These are phyloP conservation scores for Calonectria pauciramosa DNA, from an alignment of 2,329 filamentous ascomycete species.

Conservation along the genomic window DNA sequence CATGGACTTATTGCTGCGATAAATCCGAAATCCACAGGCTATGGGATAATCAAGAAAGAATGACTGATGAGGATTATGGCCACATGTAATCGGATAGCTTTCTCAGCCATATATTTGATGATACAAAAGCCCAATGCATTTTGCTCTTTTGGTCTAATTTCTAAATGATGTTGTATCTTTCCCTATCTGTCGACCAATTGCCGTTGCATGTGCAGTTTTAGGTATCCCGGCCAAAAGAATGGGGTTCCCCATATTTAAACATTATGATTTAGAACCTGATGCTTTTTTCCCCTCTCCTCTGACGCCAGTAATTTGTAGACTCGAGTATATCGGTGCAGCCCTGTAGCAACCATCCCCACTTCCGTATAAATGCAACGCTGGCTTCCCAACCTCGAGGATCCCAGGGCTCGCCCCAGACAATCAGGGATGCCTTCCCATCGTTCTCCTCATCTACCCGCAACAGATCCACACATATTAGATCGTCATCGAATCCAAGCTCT, in stretches of 20 bases:
- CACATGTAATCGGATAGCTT: no score
- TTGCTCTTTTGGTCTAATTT: neutral
- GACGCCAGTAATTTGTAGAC: conserved; percentile 13
- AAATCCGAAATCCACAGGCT: no score
- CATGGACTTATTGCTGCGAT: no score
- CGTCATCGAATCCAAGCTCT: conserved; percentile 4
- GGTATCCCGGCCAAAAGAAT: neutral
- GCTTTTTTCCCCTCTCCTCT: conserved; percentile 4
- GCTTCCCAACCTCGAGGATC: conserved; percentile 12
- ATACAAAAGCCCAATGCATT: neutral
- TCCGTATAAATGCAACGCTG: conserved; percentile 1
- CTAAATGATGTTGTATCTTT: neutral
- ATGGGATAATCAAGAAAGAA: no score
- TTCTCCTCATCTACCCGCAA: conserved; percentile 13
- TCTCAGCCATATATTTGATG: no score
- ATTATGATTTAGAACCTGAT: neutral
- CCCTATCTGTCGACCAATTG: neutral
- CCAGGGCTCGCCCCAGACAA: conserved; percentile 9
- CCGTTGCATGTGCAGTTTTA: neutral
- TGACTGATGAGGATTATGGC: no score
- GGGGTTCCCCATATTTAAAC: neutral
- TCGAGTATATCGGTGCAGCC: neutral
- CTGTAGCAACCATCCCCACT: conserved; percentile 53
- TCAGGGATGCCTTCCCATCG: neutral
- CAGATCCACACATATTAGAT: neutral